phyloP scores from a whole-genome alignment of 495 filamentous ascomycete species.

The Xylaria acuta region DNA sequence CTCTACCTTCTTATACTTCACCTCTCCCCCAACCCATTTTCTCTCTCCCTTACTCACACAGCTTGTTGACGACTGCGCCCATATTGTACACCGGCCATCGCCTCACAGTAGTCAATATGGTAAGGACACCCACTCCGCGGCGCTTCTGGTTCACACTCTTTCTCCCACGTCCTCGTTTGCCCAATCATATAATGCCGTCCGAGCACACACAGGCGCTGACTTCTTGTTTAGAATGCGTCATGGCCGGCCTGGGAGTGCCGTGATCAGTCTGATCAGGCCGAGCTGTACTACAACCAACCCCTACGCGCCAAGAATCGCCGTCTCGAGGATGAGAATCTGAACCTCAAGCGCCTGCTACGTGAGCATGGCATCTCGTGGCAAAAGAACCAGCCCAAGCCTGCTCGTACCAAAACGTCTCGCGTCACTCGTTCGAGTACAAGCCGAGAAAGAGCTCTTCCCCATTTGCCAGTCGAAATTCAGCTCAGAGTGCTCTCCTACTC shows the following conservation, averaged over 20 bases:
- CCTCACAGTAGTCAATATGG: conserved; percentile 20
- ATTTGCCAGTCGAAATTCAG: conserved; percentile 53
- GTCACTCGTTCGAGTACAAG: conserved; percentile 32
- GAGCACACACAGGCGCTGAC: neutral
- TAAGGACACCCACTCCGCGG: neutral
- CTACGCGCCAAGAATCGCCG: conserved; percentile 42
- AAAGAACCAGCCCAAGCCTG: conserved; percentile 23
- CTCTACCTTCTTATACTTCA: neutral
- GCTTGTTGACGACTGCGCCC: too few relatives aligned
- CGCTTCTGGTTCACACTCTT: too few relatives aligned
- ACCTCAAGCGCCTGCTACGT: conserved; percentile 47
- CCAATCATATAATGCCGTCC: neutral
- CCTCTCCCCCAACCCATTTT: neutral
- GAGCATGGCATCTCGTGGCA: conserved; percentile 49
- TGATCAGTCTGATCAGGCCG: conserved; percentile 50
- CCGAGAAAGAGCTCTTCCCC: conserved; percentile 36
- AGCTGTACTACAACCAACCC: conserved; percentile 48
- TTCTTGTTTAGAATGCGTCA: conserved; percentile 24
- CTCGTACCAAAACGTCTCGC: conserved; percentile 16
- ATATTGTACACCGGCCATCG: neutral
- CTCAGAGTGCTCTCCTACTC: conserved; percentile 52
- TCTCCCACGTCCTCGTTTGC: neutral
- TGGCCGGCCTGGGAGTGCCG: conserved; percentile 48
- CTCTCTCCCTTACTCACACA: neutral
- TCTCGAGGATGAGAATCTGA: conserved; percentile 45